Evolutionary conservation across 2,329 filamentous ascomycete species (phyloP).

Genomic region (Huntiella bhutanensis): DNA sequence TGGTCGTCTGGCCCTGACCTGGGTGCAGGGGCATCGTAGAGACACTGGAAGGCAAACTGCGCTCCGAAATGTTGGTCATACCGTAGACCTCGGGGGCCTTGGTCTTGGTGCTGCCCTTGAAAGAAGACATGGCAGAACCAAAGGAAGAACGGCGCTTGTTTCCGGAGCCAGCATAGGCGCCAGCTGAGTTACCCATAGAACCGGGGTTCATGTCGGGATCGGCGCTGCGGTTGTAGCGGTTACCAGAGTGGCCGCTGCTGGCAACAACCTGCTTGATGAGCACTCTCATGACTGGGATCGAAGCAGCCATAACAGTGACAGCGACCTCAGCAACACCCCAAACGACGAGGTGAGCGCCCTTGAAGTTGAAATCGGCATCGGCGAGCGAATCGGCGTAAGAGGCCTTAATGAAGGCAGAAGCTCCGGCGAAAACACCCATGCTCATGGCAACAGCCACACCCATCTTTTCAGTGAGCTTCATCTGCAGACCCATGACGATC

Average conservation of each 20-base stretch:
- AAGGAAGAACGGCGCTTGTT: conserved; percentile 9
- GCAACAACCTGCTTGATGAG: conserved; percentile 12
- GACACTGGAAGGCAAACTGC: conserved; percentile 7
- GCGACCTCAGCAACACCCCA: conserved; percentile 12
- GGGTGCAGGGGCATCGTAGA: conserved; percentile 10
- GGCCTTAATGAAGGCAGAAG: conserved; percentile 8
- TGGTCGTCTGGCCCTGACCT: conserved; percentile 1
- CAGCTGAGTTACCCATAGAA: conserved; percentile 5
- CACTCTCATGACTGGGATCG: conserved; percentile 14
- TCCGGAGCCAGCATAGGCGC: conserved; percentile 2
- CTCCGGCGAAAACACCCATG: conserved; percentile 14
- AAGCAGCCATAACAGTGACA: conserved; percentile 14
- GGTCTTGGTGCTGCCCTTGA: conserved; percentile 5
- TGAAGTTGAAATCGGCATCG: conserved; percentile 6
- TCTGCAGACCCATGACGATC: conserved; percentile 15
- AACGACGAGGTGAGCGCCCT: conserved; percentile 9
- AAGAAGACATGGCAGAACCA: conserved; percentile 5
- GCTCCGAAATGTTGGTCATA: conserved; percentile 11
- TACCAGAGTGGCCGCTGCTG: conserved; percentile 5
- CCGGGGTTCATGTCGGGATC: conserved; percentile 5
- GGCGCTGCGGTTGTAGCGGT: conserved; percentile 7
- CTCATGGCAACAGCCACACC: conserved; percentile 15
- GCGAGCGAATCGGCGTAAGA: conserved; percentile 2
- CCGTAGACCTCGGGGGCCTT: conserved; percentile 10
- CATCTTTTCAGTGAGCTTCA: conserved; percentile 16